Evolutionary conservation across 306 rosid species (phyloP).

Genomic region (Medicago lupulina): DNA sequence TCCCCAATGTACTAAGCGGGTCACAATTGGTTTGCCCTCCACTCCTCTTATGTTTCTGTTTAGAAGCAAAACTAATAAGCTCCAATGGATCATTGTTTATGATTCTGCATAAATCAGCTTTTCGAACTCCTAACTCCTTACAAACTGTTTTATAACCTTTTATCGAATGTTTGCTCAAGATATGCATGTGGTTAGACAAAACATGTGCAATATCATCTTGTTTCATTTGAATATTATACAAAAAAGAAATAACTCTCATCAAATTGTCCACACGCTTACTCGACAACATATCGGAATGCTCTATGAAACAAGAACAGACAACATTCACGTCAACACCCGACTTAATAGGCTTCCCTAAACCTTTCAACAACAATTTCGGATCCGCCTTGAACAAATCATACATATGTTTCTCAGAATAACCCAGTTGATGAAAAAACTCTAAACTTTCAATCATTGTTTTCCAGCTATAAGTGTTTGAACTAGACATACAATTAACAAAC

Average conservation of each 20-base stretch:
- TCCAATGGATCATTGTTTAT: slow-evolving; percentile 64
- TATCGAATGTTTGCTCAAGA: slow-evolving; percentile 51
- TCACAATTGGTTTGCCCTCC: slow-evolving; percentile 33
- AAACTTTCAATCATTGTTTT: slow-evolving; percentile 63
- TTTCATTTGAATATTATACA: slow-evolving; percentile 64
- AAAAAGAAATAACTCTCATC: slow-evolving; percentile 56
- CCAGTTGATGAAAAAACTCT: slow-evolving; percentile 58
- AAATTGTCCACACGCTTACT: slow-evolving; percentile 51
- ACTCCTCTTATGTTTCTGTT: slow-evolving; percentile 38
- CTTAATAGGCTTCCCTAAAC: slow-evolving; percentile 68
- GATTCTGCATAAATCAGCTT: slow-evolving; percentile 54
- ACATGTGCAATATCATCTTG: slow-evolving; percentile 55
- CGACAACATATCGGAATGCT: slow-evolving; percentile 57
- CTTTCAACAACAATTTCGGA: slow-evolving; percentile 65
- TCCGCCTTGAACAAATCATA: slow-evolving; percentile 55
- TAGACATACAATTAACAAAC: slow-evolving; percentile 62
- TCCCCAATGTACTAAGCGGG: slow-evolving; percentile 54
- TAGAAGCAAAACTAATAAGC: slow-evolving; percentile 61
- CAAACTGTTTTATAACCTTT: slow-evolving; percentile 69
- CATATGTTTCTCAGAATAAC: slow-evolving; percentile 60
- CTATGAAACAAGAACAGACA: slow-evolving; percentile 54
- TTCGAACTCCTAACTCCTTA: slow-evolving; percentile 57
- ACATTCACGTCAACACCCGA: slow-evolving; percentile 56
- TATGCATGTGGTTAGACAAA: slow-evolving; percentile 52
- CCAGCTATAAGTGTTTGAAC: slow-evolving; percentile 60